phyloP scores from a whole-genome alignment of 495 filamentous ascomycete genomes.

The Neurospora terricola region DNA sequence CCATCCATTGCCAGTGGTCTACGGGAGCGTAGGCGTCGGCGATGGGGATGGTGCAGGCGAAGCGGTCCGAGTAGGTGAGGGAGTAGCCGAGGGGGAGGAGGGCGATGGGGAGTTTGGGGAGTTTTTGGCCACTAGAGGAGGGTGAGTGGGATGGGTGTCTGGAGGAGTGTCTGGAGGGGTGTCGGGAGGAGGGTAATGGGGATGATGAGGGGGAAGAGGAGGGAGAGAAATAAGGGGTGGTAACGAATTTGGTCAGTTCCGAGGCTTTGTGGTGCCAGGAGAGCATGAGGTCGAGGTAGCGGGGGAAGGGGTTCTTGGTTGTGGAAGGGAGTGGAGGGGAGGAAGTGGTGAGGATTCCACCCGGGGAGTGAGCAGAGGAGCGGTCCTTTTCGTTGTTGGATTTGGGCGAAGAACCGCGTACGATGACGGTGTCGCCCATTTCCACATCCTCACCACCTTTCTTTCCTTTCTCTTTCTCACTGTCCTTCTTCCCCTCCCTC shows the following conservation, averaged over 20 bases:
- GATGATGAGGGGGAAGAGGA: not conserved
- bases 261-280: conserved; percentile 62
- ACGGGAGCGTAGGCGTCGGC: conserved; percentile 66
- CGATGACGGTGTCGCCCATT: not conserved
- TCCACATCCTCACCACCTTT: conserved; percentile 5
- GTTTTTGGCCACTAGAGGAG: not conserved
- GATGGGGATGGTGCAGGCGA: conserved; percentile 61
- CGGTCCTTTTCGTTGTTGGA: not conserved
- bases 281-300: conserved; percentile 60
- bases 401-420: not conserved
- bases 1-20: conserved; percentile 99
- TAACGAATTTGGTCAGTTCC: conserved; percentile 57
- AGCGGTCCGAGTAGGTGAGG: conserved; percentile 65
- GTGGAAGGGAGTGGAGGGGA: not conserved
- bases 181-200: not conserved
- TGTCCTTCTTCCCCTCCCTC: conserved; percentile 14
- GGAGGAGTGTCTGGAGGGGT: not conserved
- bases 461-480: not conserved
- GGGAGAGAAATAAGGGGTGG: conserved; percentile 9
- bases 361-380: not conserved
- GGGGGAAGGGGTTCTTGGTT: conserved; percentile 37
- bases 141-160: not conserved
- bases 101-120: conserved; percentile 47
- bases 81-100: conserved; percentile 61
- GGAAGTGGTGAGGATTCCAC: not conserved